Evolutionary conservation across 1,284 basidiomycete genomes (phyloP).

Genomic region (Cryptococcus hybrid): DNA sequence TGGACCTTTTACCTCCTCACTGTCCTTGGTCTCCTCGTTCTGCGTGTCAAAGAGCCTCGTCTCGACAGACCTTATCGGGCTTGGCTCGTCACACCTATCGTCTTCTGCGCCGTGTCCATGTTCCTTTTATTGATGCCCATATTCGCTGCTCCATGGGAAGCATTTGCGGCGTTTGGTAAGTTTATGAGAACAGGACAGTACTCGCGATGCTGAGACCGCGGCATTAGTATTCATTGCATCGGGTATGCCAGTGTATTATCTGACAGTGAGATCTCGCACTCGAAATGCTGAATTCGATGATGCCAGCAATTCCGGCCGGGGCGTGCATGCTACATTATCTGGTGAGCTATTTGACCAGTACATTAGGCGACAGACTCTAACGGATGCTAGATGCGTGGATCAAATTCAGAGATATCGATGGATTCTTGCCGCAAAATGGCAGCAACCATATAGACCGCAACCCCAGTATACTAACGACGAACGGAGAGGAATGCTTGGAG

Average conservation of each 20-base stretch:
- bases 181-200: not conserved
- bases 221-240: conserved; percentile 51
- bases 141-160: conserved; percentile 87
- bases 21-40: conserved; percentile 80
- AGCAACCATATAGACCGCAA: not conserved
- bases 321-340: conserved; percentile 18
- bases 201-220: not conserved
- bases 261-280: conserved; percentile 56
- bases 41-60: conserved; percentile 87
- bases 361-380: not conserved
- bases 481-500: conserved; percentile 19
- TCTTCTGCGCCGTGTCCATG: conserved; percentile 85
- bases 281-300: conserved; percentile 5
- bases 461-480: conserved; percentile 15
- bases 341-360: conserved; percentile 6
- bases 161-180: conserved; percentile 77
- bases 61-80: conserved; percentile 87
- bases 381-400: conserved; percentile 26
- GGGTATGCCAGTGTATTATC: conserved; percentile 80
- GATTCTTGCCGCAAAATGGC: conserved; percentile 14
- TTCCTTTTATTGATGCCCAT: conserved; percentile 95
- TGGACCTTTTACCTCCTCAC: conserved; percentile 93
- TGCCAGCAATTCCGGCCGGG: conserved; percentile 7
- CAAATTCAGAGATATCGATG: conserved; percentile 24
- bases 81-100: conserved; percentile 85